Evolutionary conservation across 805 yeast species (phyloP).

Genomic region (Nakazawaea sp.): DNA sequence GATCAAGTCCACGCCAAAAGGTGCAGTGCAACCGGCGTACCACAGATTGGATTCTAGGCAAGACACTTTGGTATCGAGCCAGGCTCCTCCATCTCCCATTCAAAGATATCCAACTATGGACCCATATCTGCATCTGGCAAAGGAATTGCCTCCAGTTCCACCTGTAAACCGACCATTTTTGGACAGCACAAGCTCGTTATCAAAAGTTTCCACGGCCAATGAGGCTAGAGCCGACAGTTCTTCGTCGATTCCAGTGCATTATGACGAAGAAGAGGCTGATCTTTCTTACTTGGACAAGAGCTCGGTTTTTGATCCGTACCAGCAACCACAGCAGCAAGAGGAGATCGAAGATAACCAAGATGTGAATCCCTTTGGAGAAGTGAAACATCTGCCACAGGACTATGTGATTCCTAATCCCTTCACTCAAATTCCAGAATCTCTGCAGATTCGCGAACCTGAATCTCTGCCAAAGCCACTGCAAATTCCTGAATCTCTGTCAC

Average conservation of each 20-base stretch:
- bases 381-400: background rate
- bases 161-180: background rate
- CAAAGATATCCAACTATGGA: slow-evolving; percentile 7
- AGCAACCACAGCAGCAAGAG: background rate
- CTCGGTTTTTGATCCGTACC: background rate
- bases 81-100: background rate
- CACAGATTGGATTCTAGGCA: background rate
- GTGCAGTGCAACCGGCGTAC: slow-evolving; percentile 1
- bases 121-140: slow-evolving; percentile 15
- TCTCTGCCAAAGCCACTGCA: background rate
- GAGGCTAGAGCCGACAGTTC: slow-evolving; percentile 1
- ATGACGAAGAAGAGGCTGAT: slow-evolving; percentile 5
- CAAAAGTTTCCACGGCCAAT: background rate
- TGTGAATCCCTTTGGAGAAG: background rate
- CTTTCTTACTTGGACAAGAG: background rate
- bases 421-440: background rate
- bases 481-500: background rate
- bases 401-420: background rate
- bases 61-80: background rate
- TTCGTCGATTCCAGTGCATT: background rate
- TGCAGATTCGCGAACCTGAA: background rate
- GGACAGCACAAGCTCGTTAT: too few relatives aligned
- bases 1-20: slow-evolving; percentile 64
- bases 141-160: slow-evolving; percentile 16
- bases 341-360: background rate